A percentile compares a stretch with the other conserved stretches of the same genome.
Conservation (phyloP, 208 protist genomes). For the Leptomonas seymouri region DNA sequence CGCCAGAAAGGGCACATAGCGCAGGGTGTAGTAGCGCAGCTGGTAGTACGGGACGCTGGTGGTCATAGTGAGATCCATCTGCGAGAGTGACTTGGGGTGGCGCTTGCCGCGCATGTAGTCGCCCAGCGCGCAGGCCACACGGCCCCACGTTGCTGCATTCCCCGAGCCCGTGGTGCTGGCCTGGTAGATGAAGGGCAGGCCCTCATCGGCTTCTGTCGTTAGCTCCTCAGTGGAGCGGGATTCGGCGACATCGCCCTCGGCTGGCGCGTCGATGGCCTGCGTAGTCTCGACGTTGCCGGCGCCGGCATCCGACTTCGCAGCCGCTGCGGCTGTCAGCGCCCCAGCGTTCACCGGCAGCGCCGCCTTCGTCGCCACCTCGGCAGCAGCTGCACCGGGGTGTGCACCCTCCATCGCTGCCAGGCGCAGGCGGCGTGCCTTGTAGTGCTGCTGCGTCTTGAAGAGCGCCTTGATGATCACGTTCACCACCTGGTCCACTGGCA, state of each 20-base stretch:
- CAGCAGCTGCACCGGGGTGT: not conserved
- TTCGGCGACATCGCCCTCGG: not conserved
- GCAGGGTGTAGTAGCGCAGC: slow-evolving; percentile 52
- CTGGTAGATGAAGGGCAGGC: slow-evolving; percentile 72
- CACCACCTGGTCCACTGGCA: slow-evolving; percentile 88
- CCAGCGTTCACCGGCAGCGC: slow-evolving; percentile 1
- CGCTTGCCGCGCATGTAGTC: slow-evolving; percentile 50
- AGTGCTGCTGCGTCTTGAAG: slow-evolving; percentile 66
- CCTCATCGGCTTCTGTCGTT: slow-evolving; percentile 25
- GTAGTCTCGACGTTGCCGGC: slow-evolving; percentile 14
- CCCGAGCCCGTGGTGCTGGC: slow-evolving; percentile 47
- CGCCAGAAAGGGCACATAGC: slow-evolving; percentile 63
- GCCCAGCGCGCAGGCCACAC: slow-evolving; percentile 31
- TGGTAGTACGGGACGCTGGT: slow-evolving; percentile 43
- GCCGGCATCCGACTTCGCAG: slow-evolving; percentile 3
- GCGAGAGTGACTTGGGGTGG: slow-evolving; percentile 50
- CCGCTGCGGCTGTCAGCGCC: not conserved
- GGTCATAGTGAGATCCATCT: slow-evolving; percentile 47
- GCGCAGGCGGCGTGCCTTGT: slow-evolving; percentile 27
- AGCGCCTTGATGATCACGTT: slow-evolving; percentile 85
- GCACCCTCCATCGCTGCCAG: slow-evolving; percentile 3
- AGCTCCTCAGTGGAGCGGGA: slow-evolving; percentile 10
- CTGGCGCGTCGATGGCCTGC: not conserved
- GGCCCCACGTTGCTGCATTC: slow-evolving; percentile 61
- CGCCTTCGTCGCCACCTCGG: not conserved